phyloP scores from a whole-genome alignment of 129 eudicot genomes.

The Chrysanthemum makinoi region DNA sequence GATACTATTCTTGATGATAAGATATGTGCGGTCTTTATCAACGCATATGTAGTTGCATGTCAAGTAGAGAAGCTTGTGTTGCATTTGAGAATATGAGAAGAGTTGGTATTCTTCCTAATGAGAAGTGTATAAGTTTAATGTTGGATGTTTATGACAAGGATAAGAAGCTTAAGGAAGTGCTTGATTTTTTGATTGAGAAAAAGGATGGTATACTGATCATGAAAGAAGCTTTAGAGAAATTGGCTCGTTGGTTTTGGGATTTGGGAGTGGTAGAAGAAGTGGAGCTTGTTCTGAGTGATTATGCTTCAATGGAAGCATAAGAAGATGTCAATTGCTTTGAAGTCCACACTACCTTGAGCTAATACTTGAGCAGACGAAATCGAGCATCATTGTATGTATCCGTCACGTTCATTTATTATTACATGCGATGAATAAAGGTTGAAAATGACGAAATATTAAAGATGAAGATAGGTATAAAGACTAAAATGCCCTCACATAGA shows the following conservation, averaged over 20 bases:
- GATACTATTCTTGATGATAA: conserved; percentile 75
- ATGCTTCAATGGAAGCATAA: conserved; percentile 29
- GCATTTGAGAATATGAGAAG: conserved; percentile 73
- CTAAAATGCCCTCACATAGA: too few relatives aligned
- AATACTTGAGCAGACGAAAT: conserved; percentile 3
- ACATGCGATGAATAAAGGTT: too few relatives aligned
- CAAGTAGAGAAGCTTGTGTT: conserved; percentile 61
- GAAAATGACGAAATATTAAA: too few relatives aligned
- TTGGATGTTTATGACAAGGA: conserved; percentile 68
- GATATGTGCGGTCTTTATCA: conserved; percentile 65
- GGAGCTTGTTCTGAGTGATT: conserved; percentile 65
- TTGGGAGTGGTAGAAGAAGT: conserved; percentile 90
- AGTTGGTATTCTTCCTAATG: conserved; percentile 69
- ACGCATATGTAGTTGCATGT: conserved; percentile 72
- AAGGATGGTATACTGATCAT: conserved; percentile 59
- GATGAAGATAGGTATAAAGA: too few relatives aligned
- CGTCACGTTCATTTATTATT: neutral
- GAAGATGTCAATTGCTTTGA: conserved; percentile 2
- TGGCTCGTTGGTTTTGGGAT: conserved; percentile 74
- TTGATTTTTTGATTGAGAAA: conserved; percentile 64
- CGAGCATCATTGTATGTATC: conserved; percentile 22
- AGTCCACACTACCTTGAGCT: neutral
- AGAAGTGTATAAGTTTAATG: conserved; percentile 70
- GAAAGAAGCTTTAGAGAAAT: conserved; percentile 66
- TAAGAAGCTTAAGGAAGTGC: conserved; percentile 62